These are phyloP conservation scores for Macrocybe sp. DNA, from an alignment of 1,284 basidiomycete genomes.

Conservation along the genomic window DNA sequence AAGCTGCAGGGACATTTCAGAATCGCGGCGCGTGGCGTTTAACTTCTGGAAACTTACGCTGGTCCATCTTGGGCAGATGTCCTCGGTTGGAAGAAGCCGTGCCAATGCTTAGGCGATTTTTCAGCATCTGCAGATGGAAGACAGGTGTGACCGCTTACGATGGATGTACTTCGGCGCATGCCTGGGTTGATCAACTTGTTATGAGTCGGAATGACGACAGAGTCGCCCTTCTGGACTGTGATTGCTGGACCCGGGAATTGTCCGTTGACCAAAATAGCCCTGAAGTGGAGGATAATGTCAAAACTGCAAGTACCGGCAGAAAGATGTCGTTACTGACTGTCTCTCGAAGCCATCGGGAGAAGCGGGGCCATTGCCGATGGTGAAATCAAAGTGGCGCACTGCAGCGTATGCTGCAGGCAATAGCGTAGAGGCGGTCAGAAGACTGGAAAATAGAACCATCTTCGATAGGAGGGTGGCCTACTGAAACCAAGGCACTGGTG, in stretches of 20 bases:
- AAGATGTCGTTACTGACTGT: conserved; percentile 5
- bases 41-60: no score
- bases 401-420: conserved; percentile 14
- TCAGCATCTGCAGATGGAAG: no score
- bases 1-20: no score
- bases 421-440: conserved; percentile 9
- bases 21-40: no score
- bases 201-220: conserved; percentile 18
- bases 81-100: conserved; percentile 33
- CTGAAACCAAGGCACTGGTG: background rate
- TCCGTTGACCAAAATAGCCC: conserved; percentile 15
- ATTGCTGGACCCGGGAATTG: conserved; percentile 19
- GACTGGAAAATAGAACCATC: conserved; percentile 12
- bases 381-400: conserved; percentile 11
- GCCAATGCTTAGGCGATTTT: conserved; percentile 34
- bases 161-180: conserved; percentile 19
- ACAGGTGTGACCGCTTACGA: conserved; percentile 12
- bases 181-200: conserved; percentile 15
- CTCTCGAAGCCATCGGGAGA: conserved; percentile 15
- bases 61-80: conserved; percentile 32
- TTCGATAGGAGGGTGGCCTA: conserved; percentile 4
- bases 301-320: no score
- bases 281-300: background rate
- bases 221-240: conserved; percentile 16
- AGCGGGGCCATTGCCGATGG: conserved; percentile 8